A percentile compares a stretch with the other conserved stretches of the same genome.
Conservation (phyloP, 441 rosid genomes). For the Eruca vesicaria region DNA sequence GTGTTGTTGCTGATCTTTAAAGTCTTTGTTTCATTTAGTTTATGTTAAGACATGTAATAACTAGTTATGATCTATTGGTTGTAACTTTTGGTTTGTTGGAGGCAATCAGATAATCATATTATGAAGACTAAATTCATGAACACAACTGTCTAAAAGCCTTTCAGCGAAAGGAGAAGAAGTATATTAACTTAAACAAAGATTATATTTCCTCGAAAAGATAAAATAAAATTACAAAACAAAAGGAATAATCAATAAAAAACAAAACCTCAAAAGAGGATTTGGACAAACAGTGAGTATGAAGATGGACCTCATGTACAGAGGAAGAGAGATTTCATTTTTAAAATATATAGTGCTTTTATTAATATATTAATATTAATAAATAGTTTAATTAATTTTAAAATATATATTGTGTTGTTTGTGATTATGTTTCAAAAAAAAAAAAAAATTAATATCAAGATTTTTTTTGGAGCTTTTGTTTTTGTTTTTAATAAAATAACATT, state of each 20-base stretch:
- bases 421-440: too few species aligned
- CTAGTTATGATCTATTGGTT: not conserved
- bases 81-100: not conserved
- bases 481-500: too few species aligned
- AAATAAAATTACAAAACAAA: conserved; percentile 24
- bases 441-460: too few species aligned
- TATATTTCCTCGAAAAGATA: conserved; percentile 19
- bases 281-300: conserved; percentile 11
- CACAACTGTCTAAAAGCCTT: not conserved
- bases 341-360: too few species aligned
- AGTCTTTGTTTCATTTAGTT: not conserved
- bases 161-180: not conserved
- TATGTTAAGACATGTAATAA: not conserved
- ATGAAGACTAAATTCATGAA: not conserved
- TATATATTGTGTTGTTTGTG: too few species aligned
- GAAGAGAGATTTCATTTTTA: too few species aligned
- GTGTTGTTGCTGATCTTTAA: not conserved
- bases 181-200: conserved; percentile 1
- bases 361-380: too few species aligned
- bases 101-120: not conserved
- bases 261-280: conserved; percentile 4
- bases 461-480: too few species aligned
- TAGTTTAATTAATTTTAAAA: too few species aligned
- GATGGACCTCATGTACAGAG: conserved; percentile 32
- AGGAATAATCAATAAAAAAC: conserved; percentile 3